Conservation (phyloP, 352 stramenopile genomes). For the Aphanomyces cochlioides region DNA sequence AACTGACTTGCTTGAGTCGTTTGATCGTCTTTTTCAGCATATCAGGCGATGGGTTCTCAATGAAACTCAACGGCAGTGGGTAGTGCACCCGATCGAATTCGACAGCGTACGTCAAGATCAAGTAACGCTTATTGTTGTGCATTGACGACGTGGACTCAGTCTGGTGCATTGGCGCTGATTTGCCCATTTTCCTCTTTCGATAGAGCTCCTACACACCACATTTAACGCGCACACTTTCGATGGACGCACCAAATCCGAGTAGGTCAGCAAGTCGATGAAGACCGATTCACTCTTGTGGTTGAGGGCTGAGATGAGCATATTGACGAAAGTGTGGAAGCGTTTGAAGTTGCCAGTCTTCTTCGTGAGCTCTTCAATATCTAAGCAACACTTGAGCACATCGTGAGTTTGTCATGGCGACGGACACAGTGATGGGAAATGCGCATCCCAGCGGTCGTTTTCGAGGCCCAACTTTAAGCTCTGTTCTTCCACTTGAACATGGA, state of each 20-base stretch:
- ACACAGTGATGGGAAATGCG: slow-evolving; percentile 54
- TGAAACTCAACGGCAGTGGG: slow-evolving; percentile 77
- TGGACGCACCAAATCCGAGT: slow-evolving; percentile 66
- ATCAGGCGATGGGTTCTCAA: slow-evolving; percentile 58
- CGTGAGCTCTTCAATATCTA: slow-evolving; percentile 89
- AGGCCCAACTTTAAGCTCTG: slow-evolving; percentile 31
- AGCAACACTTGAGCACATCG: not conserved
- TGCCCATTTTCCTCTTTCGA: slow-evolving; percentile 64
- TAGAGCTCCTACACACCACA: slow-evolving; percentile 54
- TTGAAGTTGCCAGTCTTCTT: slow-evolving; percentile 93
- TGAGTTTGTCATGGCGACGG: not conserved
- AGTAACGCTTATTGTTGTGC: slow-evolving; percentile 71
- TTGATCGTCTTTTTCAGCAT: slow-evolving; percentile 79
- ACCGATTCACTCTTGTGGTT: slow-evolving; percentile 69
- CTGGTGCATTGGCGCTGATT: slow-evolving; percentile 20
- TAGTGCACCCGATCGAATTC: slow-evolving; percentile 94
- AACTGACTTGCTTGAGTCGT: slow-evolving; percentile 45
- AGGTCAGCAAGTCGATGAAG: slow-evolving; percentile 90
- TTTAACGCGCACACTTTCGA: not conserved
- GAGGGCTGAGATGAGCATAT: slow-evolving; percentile 88
- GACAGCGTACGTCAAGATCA: slow-evolving; percentile 92
- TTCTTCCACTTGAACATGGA: slow-evolving; percentile 66
- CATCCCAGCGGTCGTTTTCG: slow-evolving; percentile 31
- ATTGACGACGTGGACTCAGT: not conserved
- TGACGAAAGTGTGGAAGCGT: slow-evolving; percentile 87